phyloP scores from a whole-genome alignment of 495 filamentous ascomycete genomes.

The Penicillium fimorum region DNA sequence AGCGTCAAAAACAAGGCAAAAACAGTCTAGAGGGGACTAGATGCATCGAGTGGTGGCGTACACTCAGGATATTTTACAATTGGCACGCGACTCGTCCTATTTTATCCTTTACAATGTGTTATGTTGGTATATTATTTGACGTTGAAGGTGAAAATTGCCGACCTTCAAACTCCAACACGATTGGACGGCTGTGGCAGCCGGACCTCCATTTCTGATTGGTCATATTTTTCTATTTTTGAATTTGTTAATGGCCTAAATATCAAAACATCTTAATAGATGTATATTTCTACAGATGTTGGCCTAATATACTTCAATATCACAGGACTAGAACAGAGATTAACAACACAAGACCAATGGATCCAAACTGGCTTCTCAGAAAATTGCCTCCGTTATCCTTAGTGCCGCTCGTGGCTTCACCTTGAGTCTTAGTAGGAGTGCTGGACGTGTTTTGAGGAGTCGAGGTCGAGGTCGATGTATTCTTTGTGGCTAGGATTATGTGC shows the following conservation, averaged over 20 bases:
- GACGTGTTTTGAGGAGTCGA: neutral
- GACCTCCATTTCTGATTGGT: too few relatives aligned
- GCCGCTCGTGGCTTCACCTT: neutral
- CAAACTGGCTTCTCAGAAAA: too few relatives aligned
- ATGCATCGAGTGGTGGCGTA: constrained; percentile 4
- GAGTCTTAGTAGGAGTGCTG: neutral
- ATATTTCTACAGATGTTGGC: neutral
- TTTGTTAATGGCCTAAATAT: too few relatives aligned
- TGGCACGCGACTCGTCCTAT: too few relatives aligned
- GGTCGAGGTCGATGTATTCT: constrained; percentile 20
- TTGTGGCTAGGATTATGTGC: neutral
- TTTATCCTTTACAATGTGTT: too few relatives aligned
- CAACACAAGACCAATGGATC: too few relatives aligned
- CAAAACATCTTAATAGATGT: neutral
- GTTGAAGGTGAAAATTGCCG: neutral
- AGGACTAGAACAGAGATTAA: too few relatives aligned
- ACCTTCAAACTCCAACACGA: neutral
- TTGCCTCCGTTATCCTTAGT: too few relatives aligned
- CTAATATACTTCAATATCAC: too few relatives aligned
- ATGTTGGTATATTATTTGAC: too few relatives aligned
- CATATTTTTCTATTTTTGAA: too few relatives aligned
- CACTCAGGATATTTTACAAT: neutral
- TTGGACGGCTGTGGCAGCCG: neutral
- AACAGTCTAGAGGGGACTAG: constrained; percentile 1
- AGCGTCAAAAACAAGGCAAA: too few relatives aligned